Conservation (phyloP, 768 basidiomycete species). For the Omphalotus guepiniiformis region DNA sequence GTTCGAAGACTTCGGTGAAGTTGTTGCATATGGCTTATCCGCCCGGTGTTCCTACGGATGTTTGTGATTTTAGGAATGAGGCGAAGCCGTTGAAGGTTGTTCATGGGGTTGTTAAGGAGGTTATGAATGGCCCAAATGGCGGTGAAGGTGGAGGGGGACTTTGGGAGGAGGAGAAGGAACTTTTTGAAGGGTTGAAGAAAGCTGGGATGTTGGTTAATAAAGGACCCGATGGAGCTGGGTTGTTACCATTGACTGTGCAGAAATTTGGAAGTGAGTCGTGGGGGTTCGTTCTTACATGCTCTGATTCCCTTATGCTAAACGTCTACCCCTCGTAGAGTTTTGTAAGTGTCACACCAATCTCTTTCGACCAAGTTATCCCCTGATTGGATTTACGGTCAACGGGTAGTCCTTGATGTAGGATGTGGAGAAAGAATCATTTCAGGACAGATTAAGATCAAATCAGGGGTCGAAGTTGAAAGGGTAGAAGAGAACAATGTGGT, state of each 20-base stretch:
- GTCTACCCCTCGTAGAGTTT: background rate
- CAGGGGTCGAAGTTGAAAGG: conserved; percentile 37
- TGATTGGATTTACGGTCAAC: background rate
- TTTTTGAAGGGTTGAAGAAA: conserved; percentile 1
- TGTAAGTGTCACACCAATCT: background rate
- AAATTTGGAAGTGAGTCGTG: background rate
- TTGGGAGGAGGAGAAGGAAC: conserved; percentile 1
- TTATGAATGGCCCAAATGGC: background rate
- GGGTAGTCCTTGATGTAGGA: conserved; percentile 41
- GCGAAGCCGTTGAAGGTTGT: background rate
- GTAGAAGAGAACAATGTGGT: conserved; percentile 30
- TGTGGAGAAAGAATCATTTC: conserved; percentile 46
- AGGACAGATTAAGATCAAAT: conserved; percentile 56
- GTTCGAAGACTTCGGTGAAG: background rate
- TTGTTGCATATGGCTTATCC: background rate
- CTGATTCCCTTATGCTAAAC: background rate
- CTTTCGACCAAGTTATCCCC: background rate
- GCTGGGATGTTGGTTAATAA: conserved; percentile 2
- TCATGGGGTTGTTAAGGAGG: background rate
- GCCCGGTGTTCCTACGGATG: background rate
- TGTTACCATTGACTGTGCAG: background rate
- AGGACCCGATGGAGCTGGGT: background rate
- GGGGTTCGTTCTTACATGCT: background rate
- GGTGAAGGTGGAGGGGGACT: background rate
- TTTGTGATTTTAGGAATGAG: background rate